phyloP scores from a whole-genome alignment of 2,329 filamentous ascomycete genomes.

The Xylariomycetidae sp. region DNA sequence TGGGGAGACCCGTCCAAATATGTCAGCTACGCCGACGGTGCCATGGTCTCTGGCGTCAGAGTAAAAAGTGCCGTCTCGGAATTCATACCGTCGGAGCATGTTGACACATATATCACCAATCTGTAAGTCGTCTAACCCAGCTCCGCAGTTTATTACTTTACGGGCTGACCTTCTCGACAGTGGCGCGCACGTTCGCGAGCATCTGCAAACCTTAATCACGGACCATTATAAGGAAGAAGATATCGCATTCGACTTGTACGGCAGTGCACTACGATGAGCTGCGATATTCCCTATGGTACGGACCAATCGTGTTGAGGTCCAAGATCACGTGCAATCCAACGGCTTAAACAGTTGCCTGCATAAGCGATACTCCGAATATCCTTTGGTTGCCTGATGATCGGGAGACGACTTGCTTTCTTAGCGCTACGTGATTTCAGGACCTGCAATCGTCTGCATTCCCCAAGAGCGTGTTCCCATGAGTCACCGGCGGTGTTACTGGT shows the following conservation, averaged over 20 bases:
- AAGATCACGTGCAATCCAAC: too few relatives aligned
- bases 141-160: background rate
- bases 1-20: constrained; percentile 76
- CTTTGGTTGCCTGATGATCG: too few relatives aligned
- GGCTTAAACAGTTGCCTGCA: too few relatives aligned
- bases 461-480: too few relatives aligned
- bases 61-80: constrained; percentile 77
- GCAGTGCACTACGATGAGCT: too few relatives aligned
- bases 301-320: too few relatives aligned
- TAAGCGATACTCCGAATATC: too few relatives aligned
- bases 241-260: constrained; percentile 52
- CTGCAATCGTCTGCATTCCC: too few relatives aligned
- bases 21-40: constrained; percentile 71
- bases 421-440: too few relatives aligned
- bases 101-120: constrained; percentile 83
- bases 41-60: constrained; percentile 70
- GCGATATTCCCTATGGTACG: too few relatives aligned
- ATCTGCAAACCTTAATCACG: constrained; percentile 65
- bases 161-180: constrained; percentile 7
- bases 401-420: too few relatives aligned
- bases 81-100: constrained; percentile 68
- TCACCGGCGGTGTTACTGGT: too few relatives aligned
- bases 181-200: constrained; percentile 46
- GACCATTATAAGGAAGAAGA: constrained; percentile 74
- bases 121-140: constrained; percentile 45